These are phyloP conservation scores for Hansenula anomala DNA, from an alignment of 1,139 yeast genomes.

Conservation along the genomic window DNA sequence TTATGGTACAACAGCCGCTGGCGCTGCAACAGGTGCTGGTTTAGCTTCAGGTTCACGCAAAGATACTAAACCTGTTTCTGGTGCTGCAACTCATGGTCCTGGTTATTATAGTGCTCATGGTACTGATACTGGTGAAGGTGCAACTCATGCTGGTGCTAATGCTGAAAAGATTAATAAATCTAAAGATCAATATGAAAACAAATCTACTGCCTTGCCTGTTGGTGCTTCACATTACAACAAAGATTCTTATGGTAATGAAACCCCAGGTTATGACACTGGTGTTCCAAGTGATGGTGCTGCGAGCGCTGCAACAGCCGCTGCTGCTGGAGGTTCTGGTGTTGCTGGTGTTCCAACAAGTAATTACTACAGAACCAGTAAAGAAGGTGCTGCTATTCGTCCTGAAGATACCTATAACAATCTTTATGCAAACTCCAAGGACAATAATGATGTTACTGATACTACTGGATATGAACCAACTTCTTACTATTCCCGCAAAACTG, in stretches of 20 bases:
- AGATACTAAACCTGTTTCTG: too few relatives aligned
- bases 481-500: slow-evolving; percentile 12
- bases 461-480: slow-evolving; percentile 16
- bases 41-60: neutral
- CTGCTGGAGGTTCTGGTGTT: slow-evolving; percentile 2
- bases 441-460: slow-evolving; percentile 14
- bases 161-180: slow-evolving; percentile 3
- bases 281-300: slow-evolving; percentile 15
- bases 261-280: slow-evolving; percentile 12
- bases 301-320: slow-evolving; percentile 10
- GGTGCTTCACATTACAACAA: slow-evolving; percentile 5
- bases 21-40: neutral
- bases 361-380: slow-evolving; percentile 4
- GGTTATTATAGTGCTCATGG: slow-evolving; percentile 5
- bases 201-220: slow-evolving; percentile 18
- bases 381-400: slow-evolving; percentile 14
- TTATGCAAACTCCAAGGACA: slow-evolving; percentile 3
- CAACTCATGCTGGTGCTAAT: slow-evolving; percentile 14
- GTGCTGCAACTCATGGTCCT: neutral
- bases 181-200: slow-evolving; percentile 13
- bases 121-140: slow-evolving; percentile 13
- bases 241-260: slow-evolving; percentile 13
- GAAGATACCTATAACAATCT: slow-evolving; percentile 14
- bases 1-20: neutral
- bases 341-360: neutral